These are phyloP conservation scores for Heritiera fomes DNA, from an alignment of 345 rosid genomes.

Conservation along the genomic window DNA sequence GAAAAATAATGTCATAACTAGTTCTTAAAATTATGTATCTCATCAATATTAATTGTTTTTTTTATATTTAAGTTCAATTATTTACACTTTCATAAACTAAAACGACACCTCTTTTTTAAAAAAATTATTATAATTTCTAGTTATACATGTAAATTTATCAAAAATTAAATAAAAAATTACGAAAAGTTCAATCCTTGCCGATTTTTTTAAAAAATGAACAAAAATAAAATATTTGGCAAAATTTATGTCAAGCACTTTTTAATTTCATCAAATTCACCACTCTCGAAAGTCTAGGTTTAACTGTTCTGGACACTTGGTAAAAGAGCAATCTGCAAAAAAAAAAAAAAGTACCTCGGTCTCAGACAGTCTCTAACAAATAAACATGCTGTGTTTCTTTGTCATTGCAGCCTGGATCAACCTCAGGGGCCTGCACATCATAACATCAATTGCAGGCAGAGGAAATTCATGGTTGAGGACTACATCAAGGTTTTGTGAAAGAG, in stretches of 20 bases:
- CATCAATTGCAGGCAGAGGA: neutral
- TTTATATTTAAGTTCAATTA: neutral
- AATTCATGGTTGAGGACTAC: neutral
- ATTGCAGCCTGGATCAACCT: conserved; percentile 48
- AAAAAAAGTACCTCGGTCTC: too few relatives aligned
- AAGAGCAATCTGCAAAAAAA: too few relatives aligned
- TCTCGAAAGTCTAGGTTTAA: neutral
- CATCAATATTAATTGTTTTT: neutral
- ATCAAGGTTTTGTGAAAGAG: neutral
- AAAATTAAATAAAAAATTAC: too few relatives aligned
- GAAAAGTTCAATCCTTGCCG: too few relatives aligned
- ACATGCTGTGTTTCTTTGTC: neutral
- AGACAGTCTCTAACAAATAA: neutral
- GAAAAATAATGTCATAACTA: neutral
- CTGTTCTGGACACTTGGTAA: neutral
- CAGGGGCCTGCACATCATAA: conserved; percentile 39
- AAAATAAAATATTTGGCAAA: too few relatives aligned
- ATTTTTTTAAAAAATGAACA: too few relatives aligned
- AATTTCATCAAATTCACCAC: neutral
- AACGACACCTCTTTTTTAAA: too few relatives aligned
- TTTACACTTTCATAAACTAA: too few relatives aligned
- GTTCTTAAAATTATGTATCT: neutral
- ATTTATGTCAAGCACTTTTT: neutral
- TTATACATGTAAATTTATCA: too few relatives aligned
- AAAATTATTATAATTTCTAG: too few relatives aligned